Evolutionary conservation across 2,329 filamentous ascomycete species (phyloP), one percentile per base, ranked within the genome.

Genomic region (Teratosphaeria nubilosa): DNA sequence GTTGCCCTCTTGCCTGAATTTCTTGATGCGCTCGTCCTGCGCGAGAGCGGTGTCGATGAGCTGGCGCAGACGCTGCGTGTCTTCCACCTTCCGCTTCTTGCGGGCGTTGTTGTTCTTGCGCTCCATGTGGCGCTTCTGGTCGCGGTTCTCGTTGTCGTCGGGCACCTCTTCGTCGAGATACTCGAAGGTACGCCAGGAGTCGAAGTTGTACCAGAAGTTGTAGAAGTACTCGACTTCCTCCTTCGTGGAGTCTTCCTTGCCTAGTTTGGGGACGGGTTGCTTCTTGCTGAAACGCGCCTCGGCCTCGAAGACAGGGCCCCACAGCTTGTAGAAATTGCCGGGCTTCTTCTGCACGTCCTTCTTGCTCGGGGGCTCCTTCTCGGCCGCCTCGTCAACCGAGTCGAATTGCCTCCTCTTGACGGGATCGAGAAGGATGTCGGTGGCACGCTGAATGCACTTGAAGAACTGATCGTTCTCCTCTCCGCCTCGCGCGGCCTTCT

Each of bases 201-300:
- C 94, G 69, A 99, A 95, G 82, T 92, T 95, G 82, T 97, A 99
- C 87, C 89, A 99, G 81, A 97, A 99, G 82, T 99, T 96, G 84
- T 99, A 99, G 76, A 99, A 99, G 56, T 81, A 80, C 72, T 97
- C 91, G 53, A 99, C 94, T 9, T 96, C 86, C 71, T 95, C 89
- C 76, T 91, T 89, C 68, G 84, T 84, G 70, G 88, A 86, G 65
- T 95, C 87, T 64, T 90, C 89, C 70, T 90, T 83, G 62, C 94
- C 94, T 59, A 99, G 86, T 67, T 82, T 77, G 5, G 94, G 95
- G 2, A 96, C 94, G 6, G 92, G 92, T 73, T 95, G 89, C 61
- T 76, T 81, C 76, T 91, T 94, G 75, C 89, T 95, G 84, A 99
- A 99, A 63, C 94, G 90, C 13, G 79, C 88, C 78, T 99, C 94